Conservation (phyloP, 495 filamentous ascomycete species). For the Pseudomonodictys pantanalensis region DNA sequence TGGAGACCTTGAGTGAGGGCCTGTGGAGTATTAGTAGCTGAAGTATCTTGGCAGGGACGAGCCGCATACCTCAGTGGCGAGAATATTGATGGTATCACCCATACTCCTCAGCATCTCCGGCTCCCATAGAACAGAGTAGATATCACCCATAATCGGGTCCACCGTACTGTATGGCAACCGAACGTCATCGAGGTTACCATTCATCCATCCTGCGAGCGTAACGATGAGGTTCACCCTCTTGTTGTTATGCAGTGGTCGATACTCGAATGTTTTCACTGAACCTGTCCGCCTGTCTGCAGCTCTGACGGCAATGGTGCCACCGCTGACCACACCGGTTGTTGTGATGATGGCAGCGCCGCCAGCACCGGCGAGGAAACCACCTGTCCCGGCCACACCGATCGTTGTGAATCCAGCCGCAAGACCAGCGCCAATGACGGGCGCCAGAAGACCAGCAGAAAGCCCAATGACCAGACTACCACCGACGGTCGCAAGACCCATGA, state of each 20-base stretch:
- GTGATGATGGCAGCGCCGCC: constrained; percentile 94
- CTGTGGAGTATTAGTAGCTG: too few species aligned
- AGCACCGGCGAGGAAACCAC: constrained; percentile 83
- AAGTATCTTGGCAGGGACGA: too few species aligned
- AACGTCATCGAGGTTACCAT: constrained; percentile 93
- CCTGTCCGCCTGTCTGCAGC: constrained; percentile 85
- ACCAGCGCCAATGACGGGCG: constrained; percentile 91
- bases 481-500: constrained; percentile 97
- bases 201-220: constrained; percentile 97
- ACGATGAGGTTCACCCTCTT: constrained; percentile 96
- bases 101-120: constrained; percentile 96
- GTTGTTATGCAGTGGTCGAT: constrained; percentile 93
- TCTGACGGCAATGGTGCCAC: constrained; percentile 76
- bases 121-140: constrained; percentile 97
- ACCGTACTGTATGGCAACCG: constrained; percentile 92
- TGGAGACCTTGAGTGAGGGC: constrained; percentile 94
- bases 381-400: constrained; percentile 86
- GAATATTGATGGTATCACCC: constrained; percentile 96
- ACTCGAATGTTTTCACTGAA: constrained; percentile 93
- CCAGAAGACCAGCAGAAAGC: constrained; percentile 84
- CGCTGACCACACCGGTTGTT: constrained; percentile 80
- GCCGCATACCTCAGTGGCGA: constrained; percentile 95
- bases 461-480: constrained; percentile 95
- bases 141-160: constrained; percentile 95
- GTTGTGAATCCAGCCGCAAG: constrained; percentile 93